Evolutionary conservation across 805 yeast species (phyloP).

Genomic region (Candida corydali): DNA sequence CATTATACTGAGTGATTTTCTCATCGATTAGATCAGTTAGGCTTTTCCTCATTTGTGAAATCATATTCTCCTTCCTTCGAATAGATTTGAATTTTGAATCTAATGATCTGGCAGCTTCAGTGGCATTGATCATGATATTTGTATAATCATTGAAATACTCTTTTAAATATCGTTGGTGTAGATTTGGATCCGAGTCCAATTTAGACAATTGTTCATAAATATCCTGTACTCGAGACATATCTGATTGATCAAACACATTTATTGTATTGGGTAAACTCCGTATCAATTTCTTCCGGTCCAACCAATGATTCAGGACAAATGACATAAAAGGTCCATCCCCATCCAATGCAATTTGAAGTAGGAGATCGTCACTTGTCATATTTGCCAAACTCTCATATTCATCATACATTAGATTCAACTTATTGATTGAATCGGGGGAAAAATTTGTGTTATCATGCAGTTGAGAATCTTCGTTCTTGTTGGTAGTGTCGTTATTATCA

Average conservation of each 20-base stretch:
- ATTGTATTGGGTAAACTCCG: conserved; percentile 33
- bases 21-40: conserved; percentile 2
- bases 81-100: conserved; percentile 32
- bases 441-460: background rate
- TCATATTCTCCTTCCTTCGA: conserved; percentile 29
- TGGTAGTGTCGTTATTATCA: background rate
- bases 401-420: conserved; percentile 3
- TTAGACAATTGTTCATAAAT: conserved; percentile 27
- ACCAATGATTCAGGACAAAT: conserved; percentile 29
- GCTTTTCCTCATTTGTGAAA: conserved; percentile 9
- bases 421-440: background rate
- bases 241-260: conserved; percentile 27
- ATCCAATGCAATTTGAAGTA: conserved; percentile 32
- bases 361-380: conserved; percentile 36
- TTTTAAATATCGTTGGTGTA: conserved; percentile 34
- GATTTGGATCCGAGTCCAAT: conserved; percentile 33
- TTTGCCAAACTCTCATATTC: conserved; percentile 10
- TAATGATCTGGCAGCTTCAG: conserved; percentile 34
- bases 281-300: conserved; percentile 28
- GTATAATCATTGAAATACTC: conserved; percentile 28
- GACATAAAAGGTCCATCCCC: conserved; percentile 32
- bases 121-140: conserved; percentile 24
- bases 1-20: conserved; percentile 26
- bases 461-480: background rate
- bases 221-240: conserved; percentile 23